phyloP scores from a whole-genome alignment of 2,329 filamentous ascomycete genomes.

The Lecanicillium sp. region DNA sequence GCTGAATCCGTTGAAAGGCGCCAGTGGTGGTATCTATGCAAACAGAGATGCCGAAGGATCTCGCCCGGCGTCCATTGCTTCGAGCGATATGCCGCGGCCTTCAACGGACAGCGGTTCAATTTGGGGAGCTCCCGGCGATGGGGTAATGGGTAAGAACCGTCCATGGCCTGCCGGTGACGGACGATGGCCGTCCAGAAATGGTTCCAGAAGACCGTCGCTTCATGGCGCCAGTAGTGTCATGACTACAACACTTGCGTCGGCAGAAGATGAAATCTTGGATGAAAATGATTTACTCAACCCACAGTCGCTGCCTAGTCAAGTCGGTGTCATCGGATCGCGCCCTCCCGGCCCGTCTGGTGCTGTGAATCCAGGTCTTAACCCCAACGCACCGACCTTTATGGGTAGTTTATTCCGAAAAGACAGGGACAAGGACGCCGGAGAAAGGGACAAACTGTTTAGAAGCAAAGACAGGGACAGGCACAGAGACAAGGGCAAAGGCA shows the following conservation, averaged over 20 bases:
- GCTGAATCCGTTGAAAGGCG: constrained; percentile 42
- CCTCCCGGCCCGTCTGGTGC: constrained; percentile 38
- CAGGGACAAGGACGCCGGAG: constrained; percentile 21
- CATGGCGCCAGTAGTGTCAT: constrained; percentile 63
- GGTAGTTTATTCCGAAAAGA: constrained; percentile 52
- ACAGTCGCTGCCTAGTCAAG: constrained; percentile 45
- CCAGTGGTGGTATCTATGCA: constrained; percentile 38
- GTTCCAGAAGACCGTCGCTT: constrained; percentile 72
- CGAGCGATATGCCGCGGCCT: constrained; percentile 63
- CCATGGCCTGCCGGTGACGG: constrained; percentile 57
- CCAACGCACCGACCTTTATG: constrained; percentile 82
- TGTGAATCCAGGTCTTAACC: constrained; percentile 65
- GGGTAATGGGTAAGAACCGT: constrained; percentile 42
- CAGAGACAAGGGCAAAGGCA: constrained; percentile 27
- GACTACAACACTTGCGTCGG: constrained; percentile 53
- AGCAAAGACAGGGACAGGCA: constrained; percentile 17
- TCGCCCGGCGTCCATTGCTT: constrained; percentile 60
- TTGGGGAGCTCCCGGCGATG: constrained; percentile 50
- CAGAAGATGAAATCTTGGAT: constrained; percentile 56
- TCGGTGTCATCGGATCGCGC: constrained; percentile 72
- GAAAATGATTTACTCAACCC: constrained; percentile 46
- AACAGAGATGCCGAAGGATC: constrained; percentile 52
- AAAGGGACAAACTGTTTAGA: not conserved
- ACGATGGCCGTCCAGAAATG: constrained; percentile 51
- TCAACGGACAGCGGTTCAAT: constrained; percentile 73